These are phyloP conservation scores for Choricystis sp. DNA, from an alignment of 139 green algal species.

Conservation along the genomic window DNA sequence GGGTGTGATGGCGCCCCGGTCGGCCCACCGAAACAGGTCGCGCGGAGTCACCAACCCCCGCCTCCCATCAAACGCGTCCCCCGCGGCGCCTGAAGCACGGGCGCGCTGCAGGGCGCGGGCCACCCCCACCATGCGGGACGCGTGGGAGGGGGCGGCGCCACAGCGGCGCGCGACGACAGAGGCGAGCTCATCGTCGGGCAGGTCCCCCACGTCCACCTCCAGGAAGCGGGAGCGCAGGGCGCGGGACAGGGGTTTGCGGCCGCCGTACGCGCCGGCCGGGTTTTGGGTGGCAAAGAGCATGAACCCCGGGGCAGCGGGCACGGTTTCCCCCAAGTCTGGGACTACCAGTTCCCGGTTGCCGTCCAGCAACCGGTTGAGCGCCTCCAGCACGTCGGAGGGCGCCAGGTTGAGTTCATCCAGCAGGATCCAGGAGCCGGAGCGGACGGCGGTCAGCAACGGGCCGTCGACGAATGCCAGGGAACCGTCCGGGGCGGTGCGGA, in stretches of 20 bases:
- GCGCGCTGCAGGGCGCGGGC: slow-evolving; percentile 81
- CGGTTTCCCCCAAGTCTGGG: slow-evolving; percentile 82
- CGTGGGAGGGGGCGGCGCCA: slow-evolving; percentile 34
- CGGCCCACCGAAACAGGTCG: slow-evolving; percentile 88
- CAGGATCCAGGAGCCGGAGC: slow-evolving; percentile 85
- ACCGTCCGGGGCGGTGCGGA: slow-evolving; percentile 52
- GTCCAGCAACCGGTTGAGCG: slow-evolving; percentile 95
- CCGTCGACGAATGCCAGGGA: slow-evolving; percentile 81
- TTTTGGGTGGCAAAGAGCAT: slow-evolving; percentile 99
- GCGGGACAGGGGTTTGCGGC: slow-evolving; percentile 68
- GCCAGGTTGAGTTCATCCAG: slow-evolving; percentile 98
- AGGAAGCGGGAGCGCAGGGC: slow-evolving; percentile 86
- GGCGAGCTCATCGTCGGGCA: slow-evolving; percentile 82
- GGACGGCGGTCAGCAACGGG: slow-evolving; percentile 76
- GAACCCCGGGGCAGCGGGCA: slow-evolving; percentile 92
- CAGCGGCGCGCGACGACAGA: slow-evolving; percentile 73
- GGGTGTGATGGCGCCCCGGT: slow-evolving; percentile 64
- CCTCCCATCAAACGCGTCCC: slow-evolving; percentile 77
- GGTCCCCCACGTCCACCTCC: slow-evolving; percentile 94
- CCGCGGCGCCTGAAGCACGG: slow-evolving; percentile 25
- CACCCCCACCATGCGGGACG: slow-evolving; percentile 69
- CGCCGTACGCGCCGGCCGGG: slow-evolving; percentile 66
- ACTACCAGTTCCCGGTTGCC: slow-evolving; percentile 98
- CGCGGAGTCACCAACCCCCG: slow-evolving; percentile 93
- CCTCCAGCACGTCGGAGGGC: slow-evolving; percentile 85